Conservation (phyloP, 2,329 filamentous ascomycete genomes). For the Fusarium cicatricum region DNA sequence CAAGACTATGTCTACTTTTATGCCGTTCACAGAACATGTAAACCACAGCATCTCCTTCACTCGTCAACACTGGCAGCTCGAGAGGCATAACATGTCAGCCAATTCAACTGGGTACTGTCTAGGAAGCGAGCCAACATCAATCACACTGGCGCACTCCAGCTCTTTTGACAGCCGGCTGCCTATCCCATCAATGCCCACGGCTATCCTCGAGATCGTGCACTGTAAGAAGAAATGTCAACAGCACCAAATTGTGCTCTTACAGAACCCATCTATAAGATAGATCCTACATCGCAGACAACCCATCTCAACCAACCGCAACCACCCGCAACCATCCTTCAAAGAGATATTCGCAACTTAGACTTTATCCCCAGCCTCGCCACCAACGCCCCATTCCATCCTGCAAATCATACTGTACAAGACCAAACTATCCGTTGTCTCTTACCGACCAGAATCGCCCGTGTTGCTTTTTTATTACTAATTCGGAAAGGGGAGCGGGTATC, state of each 20-base stretch:
- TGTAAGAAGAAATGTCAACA: conserved; percentile 10
- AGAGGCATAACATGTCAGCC: neutral
- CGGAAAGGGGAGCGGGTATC: conserved; percentile 36
- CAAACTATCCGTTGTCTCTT: conserved; percentile 23
- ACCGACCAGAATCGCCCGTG: conserved; percentile 20
- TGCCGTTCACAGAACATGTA: too few species aligned
- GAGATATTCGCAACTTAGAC: conserved; percentile 15
- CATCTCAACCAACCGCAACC: conserved; percentile 1
- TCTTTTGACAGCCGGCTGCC: neutral
- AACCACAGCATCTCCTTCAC: too few species aligned
- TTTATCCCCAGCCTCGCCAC: conserved; percentile 13
- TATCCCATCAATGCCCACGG: neutral
- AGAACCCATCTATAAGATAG: conserved; percentile 11
- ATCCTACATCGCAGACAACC: conserved; percentile 10
- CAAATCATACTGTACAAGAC: conserved; percentile 30
- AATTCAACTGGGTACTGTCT: neutral
- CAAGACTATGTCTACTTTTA: too few species aligned
- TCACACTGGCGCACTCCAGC: neutral
- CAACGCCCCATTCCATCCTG: conserved; percentile 33
- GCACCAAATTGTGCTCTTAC: conserved; percentile 10
- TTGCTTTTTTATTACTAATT: conserved; percentile 22
- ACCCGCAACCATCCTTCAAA: conserved; percentile 6
- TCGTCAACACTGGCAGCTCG: too few species aligned
- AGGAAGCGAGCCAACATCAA: neutral
- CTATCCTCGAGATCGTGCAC: conserved; percentile 1